Evolutionary conservation across 129 eudicot genomes (phyloP), one percentile per base, ranked within the genome.

Genomic region (Tagetes patula): DNA sequence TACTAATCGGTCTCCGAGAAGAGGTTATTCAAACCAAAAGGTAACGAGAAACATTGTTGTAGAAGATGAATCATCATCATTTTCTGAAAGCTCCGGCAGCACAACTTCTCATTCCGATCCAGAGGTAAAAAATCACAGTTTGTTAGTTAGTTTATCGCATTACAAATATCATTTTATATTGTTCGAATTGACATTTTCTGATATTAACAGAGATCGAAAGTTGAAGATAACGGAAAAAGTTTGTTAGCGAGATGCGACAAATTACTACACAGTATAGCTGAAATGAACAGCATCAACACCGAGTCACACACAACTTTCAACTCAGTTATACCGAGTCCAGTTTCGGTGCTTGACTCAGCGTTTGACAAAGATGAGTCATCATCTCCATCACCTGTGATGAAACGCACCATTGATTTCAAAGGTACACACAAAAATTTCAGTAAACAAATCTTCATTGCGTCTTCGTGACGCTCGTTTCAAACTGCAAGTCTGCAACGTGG

Each of bases 241-340:
- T 38, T 95, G 40, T 67, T 95, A 75, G 91, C 89, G 78, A 88
- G 99, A 77, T 95, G 97, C 69, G 97, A 88, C 61, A 88, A 88
- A 78, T 72, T 95, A 59, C 87, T 95, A 0, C 69, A 84, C 75
- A 95, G 99, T 77, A 95, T 95, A 42, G 88, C 96, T 1, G 97
- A 90, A 56, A 95, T 95, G 88, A 90, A 78, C 40, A 73, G 88
- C 10, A 72, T 85, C 32, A 87, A 82, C 49, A 20, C 27, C 27
- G 79, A 80, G 82, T 75, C 82, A 74, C 97, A 90, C 60, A 83
- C 88, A 63, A 90, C 95, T 82, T 94, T 93, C 0, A 88, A 79
- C 50, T 95, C 97, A 33, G 74, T 79, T 13, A 33, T 79, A 65
- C 82, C 82, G 6, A 79, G 82, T 79, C 82, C 82, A 4, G 78